phyloP scores from a whole-genome alignment of 108 stramenopile species.

The Nitzschia sp. region DNA sequence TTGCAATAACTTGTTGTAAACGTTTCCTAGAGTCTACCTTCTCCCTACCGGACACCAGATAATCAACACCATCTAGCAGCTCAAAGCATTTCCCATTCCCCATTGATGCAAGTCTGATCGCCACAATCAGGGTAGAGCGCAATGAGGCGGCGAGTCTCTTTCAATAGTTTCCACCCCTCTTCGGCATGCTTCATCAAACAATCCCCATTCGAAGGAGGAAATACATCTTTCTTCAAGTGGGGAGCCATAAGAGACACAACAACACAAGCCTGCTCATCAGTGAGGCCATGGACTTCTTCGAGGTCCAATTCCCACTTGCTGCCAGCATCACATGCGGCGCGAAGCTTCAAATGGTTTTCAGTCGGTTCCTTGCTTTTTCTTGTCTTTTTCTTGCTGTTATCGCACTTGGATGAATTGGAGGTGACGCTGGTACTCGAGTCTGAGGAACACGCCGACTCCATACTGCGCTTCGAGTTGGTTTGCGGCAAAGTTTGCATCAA shows the following conservation, averaged over 20 bases:
- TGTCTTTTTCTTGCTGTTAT: neutral
- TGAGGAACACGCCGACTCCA: too few relatives aligned
- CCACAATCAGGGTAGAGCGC: too few relatives aligned
- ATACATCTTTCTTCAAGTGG: slow-evolving; percentile 1
- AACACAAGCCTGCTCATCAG: slow-evolving; percentile 10
- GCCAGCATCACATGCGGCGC: slow-evolving; percentile 2
- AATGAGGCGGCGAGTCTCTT: neutral
- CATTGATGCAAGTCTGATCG: too few relatives aligned
- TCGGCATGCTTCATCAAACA: neutral
- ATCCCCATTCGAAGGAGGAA: neutral
- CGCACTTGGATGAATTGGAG: slow-evolving; percentile 14
- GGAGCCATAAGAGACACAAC: slow-evolving; percentile 16
- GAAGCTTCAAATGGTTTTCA: slow-evolving; percentile 9
- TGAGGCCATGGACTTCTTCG: slow-evolving; percentile 9
- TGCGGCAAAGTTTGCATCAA: too few relatives aligned
- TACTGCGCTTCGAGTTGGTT: too few relatives aligned
- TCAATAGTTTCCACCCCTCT: neutral
- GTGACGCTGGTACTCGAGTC: slow-evolving; percentile 15
- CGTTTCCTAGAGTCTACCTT: too few relatives aligned
- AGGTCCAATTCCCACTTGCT: slow-evolving; percentile 14
- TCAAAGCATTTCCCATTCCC: too few relatives aligned
- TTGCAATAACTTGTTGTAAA: too few relatives aligned
- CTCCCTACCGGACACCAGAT: too few relatives aligned
- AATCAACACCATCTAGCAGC: too few relatives aligned
- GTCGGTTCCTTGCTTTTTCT: neutral